Conservation (phyloP, 208 protist genomes). For the Leishmania martiniquensis region DNA sequence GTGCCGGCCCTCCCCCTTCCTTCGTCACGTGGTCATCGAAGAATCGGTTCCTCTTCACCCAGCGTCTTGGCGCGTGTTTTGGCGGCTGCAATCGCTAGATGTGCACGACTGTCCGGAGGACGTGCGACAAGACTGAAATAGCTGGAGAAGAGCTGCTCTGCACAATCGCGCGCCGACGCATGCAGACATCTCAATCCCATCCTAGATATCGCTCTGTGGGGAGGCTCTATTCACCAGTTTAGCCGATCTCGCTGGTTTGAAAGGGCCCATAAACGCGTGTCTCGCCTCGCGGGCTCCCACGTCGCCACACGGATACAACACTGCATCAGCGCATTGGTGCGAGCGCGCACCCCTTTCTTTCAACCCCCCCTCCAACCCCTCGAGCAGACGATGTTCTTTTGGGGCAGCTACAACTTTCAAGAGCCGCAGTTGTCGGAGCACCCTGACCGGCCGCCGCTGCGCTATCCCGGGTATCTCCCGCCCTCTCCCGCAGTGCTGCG, state of each 20-base stretch:
- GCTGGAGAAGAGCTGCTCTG: background rate
- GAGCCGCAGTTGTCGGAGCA: slow-evolving; percentile 51
- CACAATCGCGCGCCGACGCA: background rate
- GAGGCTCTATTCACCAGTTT: background rate
- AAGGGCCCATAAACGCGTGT: background rate
- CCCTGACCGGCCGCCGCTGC: slow-evolving; percentile 47
- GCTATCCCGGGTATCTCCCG: slow-evolving; percentile 73
- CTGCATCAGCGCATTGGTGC: background rate
- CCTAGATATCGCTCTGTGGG: background rate
- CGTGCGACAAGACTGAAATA: background rate
- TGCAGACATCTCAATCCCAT: background rate
- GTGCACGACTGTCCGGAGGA: background rate
- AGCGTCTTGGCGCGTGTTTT: background rate
- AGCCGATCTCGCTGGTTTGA: background rate
- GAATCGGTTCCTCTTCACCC: background rate
- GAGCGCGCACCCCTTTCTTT: background rate
- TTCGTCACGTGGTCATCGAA: background rate
- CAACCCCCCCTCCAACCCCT: background rate
- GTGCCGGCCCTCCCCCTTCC: background rate
- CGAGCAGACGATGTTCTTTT: slow-evolving; percentile 72
- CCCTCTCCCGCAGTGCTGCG: slow-evolving; percentile 40
- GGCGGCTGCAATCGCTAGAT: background rate
- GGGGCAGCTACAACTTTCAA: slow-evolving; percentile 86
- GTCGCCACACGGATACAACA: background rate
- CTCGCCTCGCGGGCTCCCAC: background rate